A percentile compares a stretch with the other conserved stretches of the same genome.
These are phyloP conservation scores for Juglanconis oblonga DNA, from an alignment of 2,329 filamentous ascomycete species.

Conservation along the genomic window DNA sequence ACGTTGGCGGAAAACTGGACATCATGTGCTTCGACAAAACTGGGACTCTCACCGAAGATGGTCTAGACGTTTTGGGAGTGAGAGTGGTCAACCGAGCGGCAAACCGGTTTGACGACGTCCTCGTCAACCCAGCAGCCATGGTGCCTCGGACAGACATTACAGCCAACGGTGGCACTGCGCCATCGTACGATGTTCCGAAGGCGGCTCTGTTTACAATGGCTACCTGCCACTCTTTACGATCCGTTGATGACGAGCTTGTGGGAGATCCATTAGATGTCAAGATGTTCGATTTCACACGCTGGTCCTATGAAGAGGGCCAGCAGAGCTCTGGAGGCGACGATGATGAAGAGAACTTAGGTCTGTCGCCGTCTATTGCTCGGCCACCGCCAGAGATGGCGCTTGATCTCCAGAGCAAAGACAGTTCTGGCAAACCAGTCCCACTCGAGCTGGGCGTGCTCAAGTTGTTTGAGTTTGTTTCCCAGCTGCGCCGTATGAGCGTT, in stretches of 20 bases:
- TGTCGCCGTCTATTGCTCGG: conserved; percentile 84
- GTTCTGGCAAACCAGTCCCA: conserved; percentile 40
- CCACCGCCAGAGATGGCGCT: conserved; percentile 60
- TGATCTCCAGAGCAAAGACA: conserved; percentile 48
- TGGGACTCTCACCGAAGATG: conserved; percentile 95
- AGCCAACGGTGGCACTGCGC: conserved; percentile 24
- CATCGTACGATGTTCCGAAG: conserved; percentile 33
- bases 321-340: conserved; percentile 62
- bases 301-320: conserved; percentile 87
- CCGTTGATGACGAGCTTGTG: conserved; percentile 83
- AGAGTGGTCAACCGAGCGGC: conserved; percentile 66
- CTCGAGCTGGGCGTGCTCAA: conserved; percentile 89
- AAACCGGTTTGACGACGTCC: conserved; percentile 70
- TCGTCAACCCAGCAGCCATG: conserved; percentile 62
- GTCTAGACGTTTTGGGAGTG: conserved; percentile 87
- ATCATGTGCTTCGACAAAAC: conserved; percentile 99
- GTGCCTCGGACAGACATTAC: conserved; percentile 40
- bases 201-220: conserved; percentile 92
- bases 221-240: conserved; percentile 87
- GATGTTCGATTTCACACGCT: conserved; percentile 96
- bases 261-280: conserved; percentile 94
- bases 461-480: conserved; percentile 91
- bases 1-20: conserved; percentile 93
- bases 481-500: conserved; percentile 87
- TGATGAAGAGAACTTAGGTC: conserved; percentile 70